phyloP scores from a whole-genome alignment of 73 alveolate genomes.

The Uronychia setigera region DNA sequence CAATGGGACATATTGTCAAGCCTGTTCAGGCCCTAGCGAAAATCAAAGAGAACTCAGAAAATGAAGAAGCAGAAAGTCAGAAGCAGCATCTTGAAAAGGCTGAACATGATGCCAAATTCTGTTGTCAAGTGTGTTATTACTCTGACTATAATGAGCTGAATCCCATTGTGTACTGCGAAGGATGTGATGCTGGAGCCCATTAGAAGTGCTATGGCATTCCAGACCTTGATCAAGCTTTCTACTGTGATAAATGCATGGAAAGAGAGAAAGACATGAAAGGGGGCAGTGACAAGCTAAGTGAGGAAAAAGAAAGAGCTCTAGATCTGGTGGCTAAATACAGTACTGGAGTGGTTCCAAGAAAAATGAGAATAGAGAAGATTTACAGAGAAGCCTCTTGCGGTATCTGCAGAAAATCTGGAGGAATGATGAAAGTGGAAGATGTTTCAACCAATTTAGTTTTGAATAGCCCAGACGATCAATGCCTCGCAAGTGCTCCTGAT shows the following conservation, averaged over 20 bases:
- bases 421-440: constrained; percentile 22
- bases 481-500: not conserved
- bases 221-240: constrained; percentile 32
- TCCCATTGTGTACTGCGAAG: constrained; percentile 37
- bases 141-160: constrained; percentile 22
- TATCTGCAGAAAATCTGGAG: constrained; percentile 25
- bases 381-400: constrained; percentile 6
- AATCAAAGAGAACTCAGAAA: not conserved
- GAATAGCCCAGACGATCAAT: not conserved
- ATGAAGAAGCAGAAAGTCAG: not conserved
- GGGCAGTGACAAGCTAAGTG: constrained; percentile 1
- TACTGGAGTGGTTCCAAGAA: not conserved
- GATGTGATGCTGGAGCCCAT: constrained; percentile 41
- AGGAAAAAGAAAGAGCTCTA: not conserved
- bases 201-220: constrained; percentile 46
- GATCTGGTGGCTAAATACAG: not conserved
- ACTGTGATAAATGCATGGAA: constrained; percentile 24
- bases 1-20: not conserved
- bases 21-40: not conserved
- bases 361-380: not conserved
- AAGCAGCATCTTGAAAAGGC: not conserved
- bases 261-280: constrained; percentile 21
- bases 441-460: not conserved
- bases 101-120: not conserved
- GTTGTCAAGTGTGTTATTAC: constrained; percentile 1